phyloP scores from a whole-genome alignment of 1,139 yeast genomes.

The Meyerozyma carpophila region DNA sequence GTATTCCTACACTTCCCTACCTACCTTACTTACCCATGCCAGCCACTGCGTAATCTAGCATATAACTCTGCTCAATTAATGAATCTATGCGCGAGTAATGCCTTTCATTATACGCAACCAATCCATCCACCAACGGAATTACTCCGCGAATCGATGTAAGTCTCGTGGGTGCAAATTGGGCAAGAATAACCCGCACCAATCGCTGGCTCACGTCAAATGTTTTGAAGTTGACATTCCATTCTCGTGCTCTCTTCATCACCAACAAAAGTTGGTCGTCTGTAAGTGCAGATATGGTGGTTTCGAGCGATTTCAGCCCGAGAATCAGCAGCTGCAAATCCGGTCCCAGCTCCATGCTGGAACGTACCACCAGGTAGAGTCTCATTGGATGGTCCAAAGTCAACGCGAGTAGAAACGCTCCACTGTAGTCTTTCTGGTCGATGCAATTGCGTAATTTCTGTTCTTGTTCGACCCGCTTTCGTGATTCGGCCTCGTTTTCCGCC shows the following conservation, averaged over 20 bases:
- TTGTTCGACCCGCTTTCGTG: conserved; percentile 64
- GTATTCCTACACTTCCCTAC: no score
- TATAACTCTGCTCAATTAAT: conserved; percentile 76
- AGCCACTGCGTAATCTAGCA: conserved; percentile 77
- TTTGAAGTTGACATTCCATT: conserved; percentile 91
- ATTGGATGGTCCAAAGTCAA: conserved; percentile 82
- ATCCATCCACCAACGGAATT: conserved; percentile 61
- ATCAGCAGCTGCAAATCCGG: conserved; percentile 40
- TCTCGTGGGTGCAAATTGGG: conserved; percentile 46
- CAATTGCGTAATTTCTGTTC: conserved; percentile 80
- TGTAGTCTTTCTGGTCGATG: conserved; percentile 72
- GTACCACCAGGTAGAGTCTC: conserved; percentile 69
- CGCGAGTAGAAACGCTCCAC: conserved; percentile 81
- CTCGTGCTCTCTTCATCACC: conserved; percentile 72
- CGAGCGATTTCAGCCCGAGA: conserved; percentile 61
- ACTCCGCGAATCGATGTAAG: conserved; percentile 64
- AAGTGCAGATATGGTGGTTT: conserved; percentile 54
- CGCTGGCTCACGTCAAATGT: conserved; percentile 79
- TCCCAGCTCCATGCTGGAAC: conserved; percentile 38
- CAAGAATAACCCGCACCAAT: conserved; percentile 59
- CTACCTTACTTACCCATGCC: conserved; percentile 52
- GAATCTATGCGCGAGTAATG: conserved; percentile 75
- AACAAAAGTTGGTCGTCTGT: conserved; percentile 53
- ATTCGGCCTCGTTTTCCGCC: conserved; percentile 40
- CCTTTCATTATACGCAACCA: conserved; percentile 83